Conservation (phyloP, 805 yeast species). For the Saturnispora galanensis region DNA sequence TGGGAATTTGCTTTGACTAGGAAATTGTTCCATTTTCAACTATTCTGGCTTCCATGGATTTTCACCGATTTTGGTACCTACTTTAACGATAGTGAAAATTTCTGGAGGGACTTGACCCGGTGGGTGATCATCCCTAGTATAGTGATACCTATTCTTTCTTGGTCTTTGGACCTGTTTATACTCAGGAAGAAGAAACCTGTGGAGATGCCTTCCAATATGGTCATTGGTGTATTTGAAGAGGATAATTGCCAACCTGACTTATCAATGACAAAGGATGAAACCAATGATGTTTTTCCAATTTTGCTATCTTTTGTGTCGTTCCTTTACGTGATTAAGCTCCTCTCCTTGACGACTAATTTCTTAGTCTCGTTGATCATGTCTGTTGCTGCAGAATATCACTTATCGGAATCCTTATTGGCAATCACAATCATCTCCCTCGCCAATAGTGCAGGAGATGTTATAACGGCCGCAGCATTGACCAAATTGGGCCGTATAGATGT, state of each 20-base stretch:
- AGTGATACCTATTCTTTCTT: conserved; percentile 1
- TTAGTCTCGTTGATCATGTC: conserved; percentile 30
- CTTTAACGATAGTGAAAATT: not conserved
- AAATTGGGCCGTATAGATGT: conserved; percentile 30
- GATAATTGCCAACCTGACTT: not conserved
- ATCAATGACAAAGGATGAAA: not conserved
- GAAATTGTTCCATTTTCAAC: conserved; percentile 23
- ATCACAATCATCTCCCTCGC: conserved; percentile 39
- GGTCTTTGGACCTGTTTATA: not conserved
- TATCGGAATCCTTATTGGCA: conserved; percentile 41
- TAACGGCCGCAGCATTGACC: conserved; percentile 38
- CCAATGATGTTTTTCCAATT: conserved; percentile 13
- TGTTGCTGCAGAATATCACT: conserved; percentile 33
- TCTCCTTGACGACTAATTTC: conserved; percentile 23
- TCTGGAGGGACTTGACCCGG: conserved; percentile 13
- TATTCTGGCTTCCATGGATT: conserved; percentile 12
- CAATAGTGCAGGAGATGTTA: conserved; percentile 42
- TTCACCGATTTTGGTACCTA: conserved; percentile 8
- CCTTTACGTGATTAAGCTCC: conserved; percentile 19
- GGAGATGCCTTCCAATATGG: conserved; percentile 5
- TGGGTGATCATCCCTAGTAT: conserved; percentile 9
- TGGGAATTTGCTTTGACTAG: conserved; percentile 17
- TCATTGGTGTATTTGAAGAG: not conserved
- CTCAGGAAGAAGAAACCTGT: not conserved
- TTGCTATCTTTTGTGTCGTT: conserved; percentile 24